Percentiles rank a stretch among this genome's conserved stretches.
Conservation (phyloP, 2,329 filamentous ascomycete genomes). For the Uncinocarpus reesii region DNA sequence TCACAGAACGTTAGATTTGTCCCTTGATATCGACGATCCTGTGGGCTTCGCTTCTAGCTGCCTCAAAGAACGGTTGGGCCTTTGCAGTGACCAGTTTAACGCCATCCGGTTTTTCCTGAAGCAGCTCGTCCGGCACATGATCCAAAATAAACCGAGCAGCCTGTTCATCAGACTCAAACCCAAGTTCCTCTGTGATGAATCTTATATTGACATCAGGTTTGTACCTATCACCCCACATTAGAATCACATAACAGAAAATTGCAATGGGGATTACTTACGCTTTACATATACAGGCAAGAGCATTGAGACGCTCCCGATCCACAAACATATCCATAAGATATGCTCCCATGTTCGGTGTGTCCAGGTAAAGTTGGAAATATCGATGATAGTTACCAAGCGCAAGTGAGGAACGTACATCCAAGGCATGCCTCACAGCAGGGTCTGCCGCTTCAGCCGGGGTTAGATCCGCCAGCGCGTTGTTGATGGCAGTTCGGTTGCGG, state of each 20-base stretch:
- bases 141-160: conserved; percentile 84
- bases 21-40: conserved; percentile 91
- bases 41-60: conserved; percentile 62
- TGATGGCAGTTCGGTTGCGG: conserved; percentile 94
- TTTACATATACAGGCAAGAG: conserved; percentile 86
- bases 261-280: conserved; percentile 46
- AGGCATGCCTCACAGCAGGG: conserved; percentile 73
- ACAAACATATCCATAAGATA: conserved; percentile 99
- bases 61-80: conserved; percentile 62
- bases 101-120: conserved; percentile 65
- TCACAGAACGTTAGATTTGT: conserved; percentile 51
- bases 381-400: conserved; percentile 93
- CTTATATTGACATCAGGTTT: conserved; percentile 80
- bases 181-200: conserved; percentile 90
- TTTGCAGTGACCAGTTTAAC: conserved; percentile 66
- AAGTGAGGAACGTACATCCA: conserved; percentile 81
- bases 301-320: conserved; percentile 79
- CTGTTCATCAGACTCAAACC: conserved; percentile 85
- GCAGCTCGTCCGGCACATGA: conserved; percentile 60
- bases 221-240: conserved; percentile 52
- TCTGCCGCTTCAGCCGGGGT: conserved; percentile 90
- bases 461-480: conserved; percentile 98
- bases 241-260: neutral
- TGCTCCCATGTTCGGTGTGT: conserved; percentile 91
- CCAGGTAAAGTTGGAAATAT: conserved; percentile 92